Evolutionary conservation across 805 yeast species (phyloP), one percentile per base, ranked within the genome.

Genomic region (Phaffomyces thermotolerans): DNA sequence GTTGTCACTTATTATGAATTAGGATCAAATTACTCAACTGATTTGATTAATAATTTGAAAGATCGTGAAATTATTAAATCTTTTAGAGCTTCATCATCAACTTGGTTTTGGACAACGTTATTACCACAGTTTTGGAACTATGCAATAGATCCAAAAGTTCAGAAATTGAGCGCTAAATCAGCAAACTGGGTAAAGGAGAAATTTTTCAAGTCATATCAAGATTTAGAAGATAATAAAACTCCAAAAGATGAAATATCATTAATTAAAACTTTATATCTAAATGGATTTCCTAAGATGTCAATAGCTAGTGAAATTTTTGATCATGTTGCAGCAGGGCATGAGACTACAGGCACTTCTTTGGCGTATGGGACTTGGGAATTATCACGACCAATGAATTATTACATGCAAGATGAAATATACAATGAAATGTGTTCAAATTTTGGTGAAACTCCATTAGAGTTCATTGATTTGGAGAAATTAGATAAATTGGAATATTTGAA

Each of bases 241-340:
- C 34, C 43, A 8, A 37, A 44, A 12, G 41, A 40, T 32, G 54
- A 50, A 23, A 17, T 43, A 3, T 52, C 60, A 3, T 40, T 56
- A 4, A 44, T 56, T 6, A 40, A 51, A 22, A 52, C 51, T 8
- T 42, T 66, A 13, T 51, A 52, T 35, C 47, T 50, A 8, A 37
- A 42, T 6, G 62, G 60, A 2, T 43, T 64, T 7, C 45, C 44
- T 1, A 60, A 58, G 27, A 49, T 52, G 46, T 53, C 63, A 9
- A 68, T 73, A 12, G 70, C 69, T n/a, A 64, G 75, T 30, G 81
- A 75, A 49, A 56, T 69, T 24, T 69, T 74, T 37, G 90, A 82
- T 54, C 86, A 82, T 56, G 69, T 81, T 33, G 81, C 83, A 37
- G 90, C 90, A 1, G 90, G 90, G 4, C 89, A 83, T 56, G 84